Percentiles rank a stretch among this genome's conserved stretches.
Conservation (phyloP, 306 rosid species). For the Mimosa bimucronata region DNA sequence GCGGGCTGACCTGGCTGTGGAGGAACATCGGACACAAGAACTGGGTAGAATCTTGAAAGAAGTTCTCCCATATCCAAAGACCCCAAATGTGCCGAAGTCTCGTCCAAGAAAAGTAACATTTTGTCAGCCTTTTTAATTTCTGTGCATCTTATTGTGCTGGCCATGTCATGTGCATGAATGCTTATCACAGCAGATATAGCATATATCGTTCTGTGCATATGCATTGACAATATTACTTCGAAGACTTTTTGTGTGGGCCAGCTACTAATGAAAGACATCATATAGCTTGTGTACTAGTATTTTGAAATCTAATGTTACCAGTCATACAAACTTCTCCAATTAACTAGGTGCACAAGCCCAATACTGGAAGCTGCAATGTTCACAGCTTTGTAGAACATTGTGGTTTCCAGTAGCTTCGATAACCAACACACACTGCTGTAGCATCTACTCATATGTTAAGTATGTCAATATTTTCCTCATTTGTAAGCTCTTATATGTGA, state of each 20-base stretch:
- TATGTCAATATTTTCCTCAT: conserved; percentile 9
- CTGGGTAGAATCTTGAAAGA: conserved; percentile 88
- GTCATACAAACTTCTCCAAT: background rate
- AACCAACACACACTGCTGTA: background rate
- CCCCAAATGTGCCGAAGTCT: conserved; percentile 63
- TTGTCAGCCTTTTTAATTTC: conserved; percentile 23
- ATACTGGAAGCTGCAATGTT: background rate
- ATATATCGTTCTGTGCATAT: conserved; percentile 8
- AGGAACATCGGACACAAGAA: conserved; percentile 83
- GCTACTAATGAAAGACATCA: conserved; percentile 7
- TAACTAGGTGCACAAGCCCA: background rate
- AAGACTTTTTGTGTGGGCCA: conserved; percentile 5
- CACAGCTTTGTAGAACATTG: background rate
- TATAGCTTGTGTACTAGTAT: background rate
- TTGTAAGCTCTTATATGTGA: conserved; percentile 12
- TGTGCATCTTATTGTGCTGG: conserved; percentile 21
- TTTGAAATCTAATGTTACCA: conserved; percentile 4
- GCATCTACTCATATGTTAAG: background rate
- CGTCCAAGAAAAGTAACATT: conserved; percentile 71
- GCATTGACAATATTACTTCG: background rate
- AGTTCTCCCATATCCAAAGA: conserved; percentile 82
- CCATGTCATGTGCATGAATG: conserved; percentile 2
- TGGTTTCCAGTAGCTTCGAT: background rate
- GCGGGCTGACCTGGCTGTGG: conserved; percentile 82
- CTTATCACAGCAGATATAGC: background rate